Evolutionary conservation across 495 filamentous ascomycete genomes (phyloP).

Genomic region (Trichoderma reesei): DNA sequence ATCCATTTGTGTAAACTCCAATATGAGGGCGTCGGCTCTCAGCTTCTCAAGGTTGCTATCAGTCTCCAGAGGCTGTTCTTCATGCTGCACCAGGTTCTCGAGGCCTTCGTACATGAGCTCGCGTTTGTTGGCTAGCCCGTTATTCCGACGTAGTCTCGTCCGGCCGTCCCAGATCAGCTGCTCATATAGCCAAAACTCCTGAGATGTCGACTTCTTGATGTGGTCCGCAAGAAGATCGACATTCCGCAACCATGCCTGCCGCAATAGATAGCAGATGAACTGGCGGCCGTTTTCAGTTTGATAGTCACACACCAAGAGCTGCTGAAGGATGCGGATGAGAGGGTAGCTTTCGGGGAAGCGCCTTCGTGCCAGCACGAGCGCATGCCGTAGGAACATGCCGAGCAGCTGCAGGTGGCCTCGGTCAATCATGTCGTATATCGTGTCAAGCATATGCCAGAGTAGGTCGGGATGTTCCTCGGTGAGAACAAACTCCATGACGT

Average conservation of each 20-base stretch:
- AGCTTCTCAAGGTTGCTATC: neutral
- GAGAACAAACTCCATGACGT: constrained; percentile 7
- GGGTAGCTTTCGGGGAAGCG: constrained; percentile 3
- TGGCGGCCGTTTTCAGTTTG: constrained; percentile 6
- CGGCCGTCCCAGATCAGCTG: constrained; percentile 11
- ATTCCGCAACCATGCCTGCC: constrained; percentile 10
- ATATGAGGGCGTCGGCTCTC: constrained; percentile 1
- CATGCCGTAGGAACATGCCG: constrained; percentile 9
- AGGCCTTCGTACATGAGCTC: constrained; percentile 6
- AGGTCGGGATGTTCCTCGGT: constrained; percentile 10
- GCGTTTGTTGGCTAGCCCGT: neutral
- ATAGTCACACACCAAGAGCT: constrained; percentile 6
- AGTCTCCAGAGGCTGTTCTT: neutral
- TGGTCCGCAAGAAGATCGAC: constrained; percentile 5
- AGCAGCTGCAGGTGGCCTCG: constrained; percentile 8
- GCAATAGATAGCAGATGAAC: constrained; percentile 6
- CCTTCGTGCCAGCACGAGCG: neutral
- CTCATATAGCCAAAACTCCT: constrained; percentile 11
- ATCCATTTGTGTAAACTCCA: constrained; percentile 11
- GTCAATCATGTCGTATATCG: constrained; percentile 11
- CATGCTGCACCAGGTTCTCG: neutral
- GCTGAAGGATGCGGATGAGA: constrained; percentile 8
- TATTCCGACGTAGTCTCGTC: constrained; percentile 8
- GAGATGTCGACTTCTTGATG: neutral
- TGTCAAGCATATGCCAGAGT: constrained; percentile 11